Evolutionary conservation across 345 rosid species (phyloP).

Genomic region (Hibiscus syriacus): DNA sequence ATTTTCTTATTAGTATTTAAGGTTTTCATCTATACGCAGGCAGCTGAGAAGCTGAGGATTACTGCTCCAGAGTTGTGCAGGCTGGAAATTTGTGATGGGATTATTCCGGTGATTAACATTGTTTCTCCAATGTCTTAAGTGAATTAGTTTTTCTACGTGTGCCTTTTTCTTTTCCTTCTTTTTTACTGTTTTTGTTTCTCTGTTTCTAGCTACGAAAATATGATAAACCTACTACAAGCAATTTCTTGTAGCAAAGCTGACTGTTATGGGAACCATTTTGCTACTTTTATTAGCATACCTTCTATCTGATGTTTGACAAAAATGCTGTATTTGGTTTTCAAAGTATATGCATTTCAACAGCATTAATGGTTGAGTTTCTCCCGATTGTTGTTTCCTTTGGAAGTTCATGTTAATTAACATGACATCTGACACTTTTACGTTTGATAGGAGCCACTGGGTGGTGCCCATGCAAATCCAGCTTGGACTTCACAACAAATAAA

Average conservation of each 20-base stretch:
- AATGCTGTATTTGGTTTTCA: neutral
- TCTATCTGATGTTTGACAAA: constrained; percentile 1
- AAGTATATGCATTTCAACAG: neutral
- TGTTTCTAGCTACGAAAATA: neutral
- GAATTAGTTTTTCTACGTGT: neutral
- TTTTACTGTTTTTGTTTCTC: neutral
- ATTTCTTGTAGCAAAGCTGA: neutral
- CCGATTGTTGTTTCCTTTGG: constrained; percentile 6
- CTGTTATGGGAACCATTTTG: neutral
- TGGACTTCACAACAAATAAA: constrained; percentile 91
- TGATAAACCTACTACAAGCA: neutral
- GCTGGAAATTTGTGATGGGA: constrained; percentile 73
- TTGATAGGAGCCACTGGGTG: constrained; percentile 87
- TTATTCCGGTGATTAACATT: constrained; percentile 59
- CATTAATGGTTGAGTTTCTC: constrained; percentile 7
- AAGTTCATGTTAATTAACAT: constrained; percentile 2
- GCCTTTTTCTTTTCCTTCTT: neutral
- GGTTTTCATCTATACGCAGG: constrained; percentile 39
- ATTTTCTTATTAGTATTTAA: constrained; percentile 4
- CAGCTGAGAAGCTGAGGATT: constrained; percentile 85
- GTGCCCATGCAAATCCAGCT: constrained; percentile 84
- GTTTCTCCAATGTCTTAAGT: constrained; percentile 9
- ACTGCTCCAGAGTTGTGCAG: constrained; percentile 66
- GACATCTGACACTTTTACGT: constrained; percentile 10
- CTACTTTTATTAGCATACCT: neutral